Percentiles rank a stretch among this genome's conserved stretches.
phyloP scores from a whole-genome alignment of 495 filamentous ascomycete species.

The Penicillium pancosmium region DNA sequence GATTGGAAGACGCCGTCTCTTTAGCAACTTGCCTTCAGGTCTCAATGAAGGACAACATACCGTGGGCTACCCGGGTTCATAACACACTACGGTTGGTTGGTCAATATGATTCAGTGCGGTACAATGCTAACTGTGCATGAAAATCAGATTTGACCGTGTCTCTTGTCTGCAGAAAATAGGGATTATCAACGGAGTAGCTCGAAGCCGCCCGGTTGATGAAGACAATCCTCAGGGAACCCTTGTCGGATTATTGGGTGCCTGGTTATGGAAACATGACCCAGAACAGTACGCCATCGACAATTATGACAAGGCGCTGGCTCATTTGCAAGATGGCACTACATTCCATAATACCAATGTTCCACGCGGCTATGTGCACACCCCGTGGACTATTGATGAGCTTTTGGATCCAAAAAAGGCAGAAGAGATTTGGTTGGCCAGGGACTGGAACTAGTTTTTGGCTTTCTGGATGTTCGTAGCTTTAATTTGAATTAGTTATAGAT shows the following conservation, averaged over 20 bases:
- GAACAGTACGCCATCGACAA: slow-evolving; percentile 22
- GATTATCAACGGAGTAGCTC: slow-evolving; percentile 9
- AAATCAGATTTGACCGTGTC: slow-evolving; percentile 19
- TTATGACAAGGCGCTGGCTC: slow-evolving; percentile 10
- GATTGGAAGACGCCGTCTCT: slow-evolving; percentile 70
- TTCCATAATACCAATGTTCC: slow-evolving; percentile 25
- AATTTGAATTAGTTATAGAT: neutral
- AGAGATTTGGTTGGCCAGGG: slow-evolving; percentile 12
- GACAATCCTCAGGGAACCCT: slow-evolving; percentile 2
- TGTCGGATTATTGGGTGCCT: slow-evolving; percentile 16
- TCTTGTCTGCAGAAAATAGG: slow-evolving; percentile 16
- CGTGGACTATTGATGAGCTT: slow-evolving; percentile 25
- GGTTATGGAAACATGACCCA: slow-evolving; percentile 24
- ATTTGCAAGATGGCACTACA: neutral
- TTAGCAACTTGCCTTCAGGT: slow-evolving; percentile 60
- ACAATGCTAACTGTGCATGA: neutral
- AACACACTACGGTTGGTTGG: slow-evolving; percentile 19
- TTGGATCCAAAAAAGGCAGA: slow-evolving; percentile 8
- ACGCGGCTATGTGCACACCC: slow-evolving; percentile 12
- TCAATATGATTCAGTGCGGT: neutral
- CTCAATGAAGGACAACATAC: slow-evolving; percentile 54
- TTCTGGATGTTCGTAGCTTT: neutral
- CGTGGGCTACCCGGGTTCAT: slow-evolving; percentile 16
- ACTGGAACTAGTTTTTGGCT: slow-evolving; percentile 15
- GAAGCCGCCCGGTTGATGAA: slow-evolving; percentile 11